These are phyloP conservation scores for Scenedesmus sp. DNA, from an alignment of 163 green algal species.

Conservation along the genomic window DNA sequence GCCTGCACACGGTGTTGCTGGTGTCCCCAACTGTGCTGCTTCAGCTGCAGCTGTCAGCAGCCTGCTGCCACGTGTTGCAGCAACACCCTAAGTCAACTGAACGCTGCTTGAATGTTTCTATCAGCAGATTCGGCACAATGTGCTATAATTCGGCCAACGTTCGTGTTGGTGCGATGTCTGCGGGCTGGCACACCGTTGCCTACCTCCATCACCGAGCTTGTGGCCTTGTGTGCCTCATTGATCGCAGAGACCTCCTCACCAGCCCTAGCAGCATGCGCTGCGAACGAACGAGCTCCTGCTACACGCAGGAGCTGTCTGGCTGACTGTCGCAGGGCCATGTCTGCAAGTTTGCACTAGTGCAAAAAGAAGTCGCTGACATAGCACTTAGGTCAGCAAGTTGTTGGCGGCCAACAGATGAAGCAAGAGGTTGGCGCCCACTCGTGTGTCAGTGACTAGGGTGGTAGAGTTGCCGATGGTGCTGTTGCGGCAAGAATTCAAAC, in stretches of 20 bases:
- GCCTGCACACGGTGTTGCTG: not conserved
- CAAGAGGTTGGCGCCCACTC: not conserved
- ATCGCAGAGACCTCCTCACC: slow-evolving; percentile 63
- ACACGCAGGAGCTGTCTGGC: slow-evolving; percentile 3
- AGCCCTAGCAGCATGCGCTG: slow-evolving; percentile 45
- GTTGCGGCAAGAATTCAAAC: not conserved
- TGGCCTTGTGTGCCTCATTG: slow-evolving; percentile 56
- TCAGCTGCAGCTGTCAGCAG: not conserved
- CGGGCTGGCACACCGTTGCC: not conserved
- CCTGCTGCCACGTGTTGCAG: not conserved
- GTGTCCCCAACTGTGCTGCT: not conserved
- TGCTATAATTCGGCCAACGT: not conserved
- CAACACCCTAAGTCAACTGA: not conserved
- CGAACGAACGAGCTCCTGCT: slow-evolving; percentile 10
- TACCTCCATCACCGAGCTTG: slow-evolving; percentile 67
- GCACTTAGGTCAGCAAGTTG: not conserved
- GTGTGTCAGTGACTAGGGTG: not conserved
- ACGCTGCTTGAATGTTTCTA: not conserved
- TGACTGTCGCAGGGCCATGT: slow-evolving; percentile 7
- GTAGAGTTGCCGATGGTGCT: not conserved
- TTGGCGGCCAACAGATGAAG: not conserved
- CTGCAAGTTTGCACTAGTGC: not conserved
- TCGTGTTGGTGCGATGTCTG: not conserved
- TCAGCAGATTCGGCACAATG: not conserved
- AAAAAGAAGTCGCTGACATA: not conserved